phyloP scores from a whole-genome alignment of 495 filamentous ascomycete genomes.

The Barbatosphaeria neglecta region DNA sequence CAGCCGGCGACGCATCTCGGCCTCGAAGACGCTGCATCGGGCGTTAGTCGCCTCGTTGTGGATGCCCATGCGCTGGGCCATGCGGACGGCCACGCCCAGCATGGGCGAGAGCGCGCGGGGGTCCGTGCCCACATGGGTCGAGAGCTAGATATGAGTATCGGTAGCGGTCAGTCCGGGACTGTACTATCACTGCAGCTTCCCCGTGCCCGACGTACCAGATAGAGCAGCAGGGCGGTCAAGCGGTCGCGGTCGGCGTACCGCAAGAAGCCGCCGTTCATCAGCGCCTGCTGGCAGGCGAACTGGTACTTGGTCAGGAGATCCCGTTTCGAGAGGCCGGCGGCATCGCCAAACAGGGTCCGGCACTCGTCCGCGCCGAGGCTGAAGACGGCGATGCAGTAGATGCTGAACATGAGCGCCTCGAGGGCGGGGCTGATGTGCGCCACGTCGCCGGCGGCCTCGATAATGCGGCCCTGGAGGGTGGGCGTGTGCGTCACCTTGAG shows the following conservation, averaged over 20 bases:
- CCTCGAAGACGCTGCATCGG: slow-evolving; percentile 31
- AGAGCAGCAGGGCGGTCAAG: slow-evolving; percentile 50
- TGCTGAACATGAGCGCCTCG: slow-evolving; percentile 44
- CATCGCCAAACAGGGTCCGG: slow-evolving; percentile 25
- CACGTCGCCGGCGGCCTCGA: slow-evolving; percentile 23
- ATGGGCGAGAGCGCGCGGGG: slow-evolving; percentile 44
- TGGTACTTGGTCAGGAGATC: slow-evolving; percentile 37
- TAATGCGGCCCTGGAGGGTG: slow-evolving; percentile 30
- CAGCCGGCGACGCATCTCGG: slow-evolving; percentile 46
- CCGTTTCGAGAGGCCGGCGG: slow-evolving; percentile 26
- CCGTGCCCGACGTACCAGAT: slow-evolving; percentile 35
- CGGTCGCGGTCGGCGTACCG: slow-evolving; percentile 38
- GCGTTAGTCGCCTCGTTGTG: slow-evolving; percentile 29
- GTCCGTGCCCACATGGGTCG: slow-evolving; percentile 28
- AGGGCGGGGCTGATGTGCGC: slow-evolving; percentile 14
- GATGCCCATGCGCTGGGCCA: slow-evolving; percentile 43
- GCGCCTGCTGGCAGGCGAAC: slow-evolving; percentile 43
- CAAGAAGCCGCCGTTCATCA: slow-evolving; percentile 34
- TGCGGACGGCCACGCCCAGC: slow-evolving; percentile 40
- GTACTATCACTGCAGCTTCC: background rate
- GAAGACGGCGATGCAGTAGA: slow-evolving; percentile 39
- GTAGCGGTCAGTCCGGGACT: background rate
- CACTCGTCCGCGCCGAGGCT: slow-evolving; percentile 35
- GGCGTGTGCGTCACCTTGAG: slow-evolving; percentile 43
- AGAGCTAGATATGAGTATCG: slow-evolving; percentile 43